These are phyloP conservation scores for Aleurites moluccanus DNA, from an alignment of 441 rosid genomes.

Conservation along the genomic window DNA sequence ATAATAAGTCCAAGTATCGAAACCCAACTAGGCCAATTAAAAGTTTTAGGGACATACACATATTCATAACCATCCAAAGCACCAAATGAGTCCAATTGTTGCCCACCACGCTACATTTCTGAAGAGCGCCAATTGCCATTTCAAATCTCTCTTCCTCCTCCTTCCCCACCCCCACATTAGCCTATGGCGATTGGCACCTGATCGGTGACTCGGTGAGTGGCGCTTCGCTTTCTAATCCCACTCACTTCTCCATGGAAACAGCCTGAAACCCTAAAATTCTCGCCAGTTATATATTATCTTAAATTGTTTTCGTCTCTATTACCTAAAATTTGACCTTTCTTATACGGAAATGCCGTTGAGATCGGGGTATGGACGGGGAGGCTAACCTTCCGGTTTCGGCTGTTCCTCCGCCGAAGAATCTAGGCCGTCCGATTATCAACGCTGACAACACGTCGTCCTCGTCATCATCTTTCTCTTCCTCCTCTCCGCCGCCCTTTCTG, in stretches of 20 bases:
- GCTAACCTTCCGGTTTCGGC: slow-evolving; percentile 71
- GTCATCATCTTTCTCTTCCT: slow-evolving; percentile 49
- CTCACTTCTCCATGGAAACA: neutral
- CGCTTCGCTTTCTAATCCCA: neutral
- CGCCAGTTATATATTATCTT: neutral
- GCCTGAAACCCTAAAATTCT: slow-evolving; percentile 10
- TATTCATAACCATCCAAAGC: too few species aligned
- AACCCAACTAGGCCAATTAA: too few species aligned
- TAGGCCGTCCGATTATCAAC: slow-evolving; percentile 34
- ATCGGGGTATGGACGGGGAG: slow-evolving; percentile 80
- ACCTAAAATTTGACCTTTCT: slow-evolving; percentile 15
- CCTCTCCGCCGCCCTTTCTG: slow-evolving; percentile 65
- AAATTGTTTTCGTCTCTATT: neutral
- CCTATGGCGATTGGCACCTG: neutral
- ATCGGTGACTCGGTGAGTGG: too few species aligned
- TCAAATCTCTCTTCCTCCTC: slow-evolving; percentile 1
- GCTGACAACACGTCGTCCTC: slow-evolving; percentile 51
- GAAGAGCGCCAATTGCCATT: slow-evolving; percentile 47
- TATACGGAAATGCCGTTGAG: slow-evolving; percentile 72
- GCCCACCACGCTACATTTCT: neutral
- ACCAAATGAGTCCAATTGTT: neutral
- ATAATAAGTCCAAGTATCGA: too few species aligned
- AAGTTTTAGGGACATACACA: too few species aligned
- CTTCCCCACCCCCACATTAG: too few species aligned
- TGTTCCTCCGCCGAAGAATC: slow-evolving; percentile 36